Base-by-base conservation (phyloP, 495 filamentous ascomycete genomes). In the Neurospora hispaniola region DNA sequence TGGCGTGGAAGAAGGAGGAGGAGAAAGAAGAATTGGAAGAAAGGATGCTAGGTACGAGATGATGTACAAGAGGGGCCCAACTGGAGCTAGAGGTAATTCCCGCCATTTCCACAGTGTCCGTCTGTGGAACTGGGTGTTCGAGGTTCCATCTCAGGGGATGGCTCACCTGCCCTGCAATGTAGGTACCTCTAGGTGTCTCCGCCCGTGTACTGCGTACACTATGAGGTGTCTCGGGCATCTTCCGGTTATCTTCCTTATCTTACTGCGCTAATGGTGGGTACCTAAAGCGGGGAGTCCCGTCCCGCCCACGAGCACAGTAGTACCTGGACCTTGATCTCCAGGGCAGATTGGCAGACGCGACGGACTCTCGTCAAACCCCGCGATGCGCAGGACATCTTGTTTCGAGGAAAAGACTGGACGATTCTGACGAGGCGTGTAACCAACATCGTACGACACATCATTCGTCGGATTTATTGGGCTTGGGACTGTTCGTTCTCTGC, bases 381-480 rank as follows among this genome's bases (percentile, higher is more conserved):
- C 27, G 54, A 66, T 66, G 54, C 27, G 14, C 27, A 16, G 54
- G 54, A 23, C 5, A 8, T 39, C 9, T 8, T 31, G 12, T 62
- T 35, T 35, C 27, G 8, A 14, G 23, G 6, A 62, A 62, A 31
- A 38, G 35, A 38, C 35, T 6, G 54, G 54, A 66, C 54, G 12
- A 35, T 18, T 62, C 54, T 62, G 54, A 14, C 48, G 11, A 10
- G 48, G 48, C 20, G 48, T 69, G 41, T 75, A 73, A 75, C 72
- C 72, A 74, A 35, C 27, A 62, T 76, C 75, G 73, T 74, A 78
- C 72, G 76, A 76, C 70, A 70, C 54, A 62, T 35, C 27, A 62
- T 66, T 66, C 23, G 54, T 66, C 54, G 14, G 14, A 35, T 66
- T 2, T 9, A 59, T 31, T 31, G 46, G 43, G 18, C 43, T n/a